These are phyloP conservation scores for Mitragyna speciosa DNA, from an alignment of 257 asterid species.

Conservation along the genomic window DNA sequence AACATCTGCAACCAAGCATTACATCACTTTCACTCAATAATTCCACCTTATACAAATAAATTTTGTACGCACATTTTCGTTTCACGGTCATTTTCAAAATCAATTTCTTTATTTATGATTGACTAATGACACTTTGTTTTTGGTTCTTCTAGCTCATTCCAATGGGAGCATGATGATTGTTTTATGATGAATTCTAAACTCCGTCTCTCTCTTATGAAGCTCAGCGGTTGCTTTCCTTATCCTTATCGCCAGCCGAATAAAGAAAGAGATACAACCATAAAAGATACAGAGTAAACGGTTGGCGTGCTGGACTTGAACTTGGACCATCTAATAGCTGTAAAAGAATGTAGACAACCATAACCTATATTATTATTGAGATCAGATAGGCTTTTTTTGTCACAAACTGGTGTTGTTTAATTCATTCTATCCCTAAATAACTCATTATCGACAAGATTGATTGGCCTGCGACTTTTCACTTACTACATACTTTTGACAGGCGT, in stretches of 20 bases:
- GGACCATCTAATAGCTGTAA: background rate
- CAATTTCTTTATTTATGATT: background rate
- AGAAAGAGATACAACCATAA: slow-evolving; percentile 1
- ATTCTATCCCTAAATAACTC: background rate
- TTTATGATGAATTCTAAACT: background rate
- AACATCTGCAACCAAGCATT: no score
- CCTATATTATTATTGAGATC: slow-evolving; percentile 3
- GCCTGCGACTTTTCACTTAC: background rate
- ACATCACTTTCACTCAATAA: background rate
- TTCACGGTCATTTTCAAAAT: background rate
- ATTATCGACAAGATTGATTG: background rate
- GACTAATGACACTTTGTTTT: background rate
- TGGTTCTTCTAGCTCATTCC: background rate
- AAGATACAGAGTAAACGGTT: background rate
- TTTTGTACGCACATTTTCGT: background rate
- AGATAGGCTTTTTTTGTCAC: slow-evolving; percentile 4
- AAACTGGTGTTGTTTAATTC: background rate
- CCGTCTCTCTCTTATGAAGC: background rate
- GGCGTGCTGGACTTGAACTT: background rate
- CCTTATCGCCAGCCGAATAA: background rate
- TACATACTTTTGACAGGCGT: background rate
- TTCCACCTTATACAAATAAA: background rate
- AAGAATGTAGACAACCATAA: background rate
- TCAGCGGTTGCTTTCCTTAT: background rate
- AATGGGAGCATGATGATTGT: background rate